Evolutionary conservation across 2,329 filamentous ascomycete species (phyloP), one percentile per base, ranked within the genome.

Genomic region (Cladosporium velox): DNA sequence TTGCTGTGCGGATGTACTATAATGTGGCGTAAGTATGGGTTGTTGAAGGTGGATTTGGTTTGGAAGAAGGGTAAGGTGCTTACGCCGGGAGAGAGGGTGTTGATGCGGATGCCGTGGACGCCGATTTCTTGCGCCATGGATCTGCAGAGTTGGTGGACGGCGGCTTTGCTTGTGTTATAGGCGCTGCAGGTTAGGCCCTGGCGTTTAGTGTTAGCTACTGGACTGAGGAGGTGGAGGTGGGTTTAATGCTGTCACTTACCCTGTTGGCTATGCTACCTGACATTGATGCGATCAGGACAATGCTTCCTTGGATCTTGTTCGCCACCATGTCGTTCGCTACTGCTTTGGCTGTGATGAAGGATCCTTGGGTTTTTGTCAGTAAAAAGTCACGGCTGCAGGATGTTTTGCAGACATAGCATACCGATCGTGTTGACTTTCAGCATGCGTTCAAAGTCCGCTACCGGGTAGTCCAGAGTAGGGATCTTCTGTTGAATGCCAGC

Each of bases 161-260:
- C 85, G 1, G 84, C 80, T 75, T 87, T 87, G 67, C 83, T 85
- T 0, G 83, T 79, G 72, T 86, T 86, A 75, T 87, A 87, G 0
- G 77, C 79, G 5, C 80, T 75, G 3, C 78, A 81, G 24, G 78
- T 76, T 41, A 82, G 76, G 76, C 72, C 88, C 71, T 62, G 6
- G 5, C 10, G 24, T 0, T 11, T 15, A 15, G 11, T 58, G 30
- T 58, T 28, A n/a, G n/a, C n/a, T n/a, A n/a, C n/a, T n/a, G n/a
- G n/a, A n/a, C n/a, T n/a, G n/a, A n/a, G n/a, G n/a, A n/a, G n/a
- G n/a, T n/a, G n/a, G n/a, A n/a, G n/a, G n/a, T n/a, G n/a, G n/a
- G n/a, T n/a, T n/a, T n/a, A n/a, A n/a, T n/a, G n/a, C n/a, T n/a
- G n/a, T n/a, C n/a, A n/a, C n/a, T 26, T n/a, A 62, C 59, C 10